Percentiles rank a stretch among this genome's conserved stretches.
These are phyloP conservation scores for Crithidia brevicula DNA, from an alignment of 208 protist species.

Conservation along the genomic window DNA sequence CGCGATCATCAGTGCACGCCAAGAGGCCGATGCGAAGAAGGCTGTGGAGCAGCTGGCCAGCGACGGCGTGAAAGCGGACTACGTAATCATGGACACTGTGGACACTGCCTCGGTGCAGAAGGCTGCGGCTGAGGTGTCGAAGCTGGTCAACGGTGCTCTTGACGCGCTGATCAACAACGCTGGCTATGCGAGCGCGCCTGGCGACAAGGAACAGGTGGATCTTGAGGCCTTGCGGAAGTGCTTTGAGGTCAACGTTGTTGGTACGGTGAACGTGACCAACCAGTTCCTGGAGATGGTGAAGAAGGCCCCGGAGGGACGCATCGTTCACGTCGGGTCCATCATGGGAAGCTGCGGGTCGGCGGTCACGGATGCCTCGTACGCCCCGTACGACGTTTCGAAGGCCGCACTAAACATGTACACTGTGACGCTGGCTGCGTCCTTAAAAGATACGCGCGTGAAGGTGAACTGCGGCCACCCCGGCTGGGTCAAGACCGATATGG, in stretches of 20 bases:
- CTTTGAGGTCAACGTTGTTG: conserved; percentile 75
- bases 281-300: conserved; percentile 64
- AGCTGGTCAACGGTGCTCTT: conserved; percentile 38
- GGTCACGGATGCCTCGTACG: conserved; percentile 8
- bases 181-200: conserved; percentile 24
- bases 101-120: conserved; percentile 51
- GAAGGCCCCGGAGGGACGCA: conserved; percentile 59
- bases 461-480: conserved; percentile 73
- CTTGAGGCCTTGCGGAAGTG: conserved; percentile 38
- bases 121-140: conserved; percentile 48
- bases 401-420: conserved; percentile 88
- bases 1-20: conserved; percentile 74
- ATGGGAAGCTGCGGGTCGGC: conserved; percentile 60
- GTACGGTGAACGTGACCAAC: conserved; percentile 62
- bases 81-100: conserved; percentile 51
- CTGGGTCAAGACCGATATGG: conserved; percentile 82
- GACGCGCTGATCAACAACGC: conserved; percentile 86
- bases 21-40: conserved; percentile 39
- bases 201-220: conserved; percentile 35
- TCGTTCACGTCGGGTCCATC: conserved; percentile 77
- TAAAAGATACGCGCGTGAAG: conserved; percentile 63
- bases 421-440: conserved; percentile 57
- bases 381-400: conserved; percentile 68
- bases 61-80: conserved; percentile 37
- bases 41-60: conserved; percentile 39